These are phyloP conservation scores for Aureobasidium subglaciale DNA, from an alignment of 2,329 filamentous ascomycete genomes.

Conservation along the genomic window DNA sequence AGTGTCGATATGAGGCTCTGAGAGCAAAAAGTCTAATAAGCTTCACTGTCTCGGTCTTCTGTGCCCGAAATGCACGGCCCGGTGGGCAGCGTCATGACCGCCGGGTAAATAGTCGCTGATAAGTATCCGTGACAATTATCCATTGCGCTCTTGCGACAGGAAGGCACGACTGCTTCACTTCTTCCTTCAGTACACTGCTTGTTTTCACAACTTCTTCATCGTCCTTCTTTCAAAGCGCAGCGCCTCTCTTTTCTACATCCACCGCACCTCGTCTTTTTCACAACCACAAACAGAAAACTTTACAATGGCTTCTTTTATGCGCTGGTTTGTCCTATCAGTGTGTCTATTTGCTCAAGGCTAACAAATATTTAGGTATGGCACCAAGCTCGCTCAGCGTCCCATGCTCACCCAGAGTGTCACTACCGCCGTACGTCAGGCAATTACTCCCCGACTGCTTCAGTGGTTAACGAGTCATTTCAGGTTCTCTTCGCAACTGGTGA, in stretches of 20 bases:
- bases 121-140: constrained; percentile 14
- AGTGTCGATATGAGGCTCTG: too few relatives aligned
- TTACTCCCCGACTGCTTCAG: not conserved
- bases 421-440: constrained; percentile 54
- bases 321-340: not conserved
- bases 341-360: not conserved
- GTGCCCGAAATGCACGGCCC: not conserved
- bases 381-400: constrained; percentile 69
- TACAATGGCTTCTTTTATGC: constrained; percentile 9
- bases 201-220: not conserved
- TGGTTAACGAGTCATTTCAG: constrained; percentile 29
- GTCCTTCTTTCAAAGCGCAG: not conserved
- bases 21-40: too few relatives aligned
- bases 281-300: not conserved
- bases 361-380: constrained; percentile 63
- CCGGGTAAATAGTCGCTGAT: too few relatives aligned
- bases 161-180: constrained; percentile 10
- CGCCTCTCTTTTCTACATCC: not conserved
- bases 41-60: too few relatives aligned
- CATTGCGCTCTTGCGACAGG: constrained; percentile 11
- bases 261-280: not conserved
- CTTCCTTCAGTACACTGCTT: not conserved
- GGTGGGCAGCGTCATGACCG: too few relatives aligned
- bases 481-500: constrained; percentile 91
- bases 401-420: constrained; percentile 86